Evolutionary conservation across 306 rosid genomes (phyloP).

Genomic region (Gillenia trifoliata): DNA sequence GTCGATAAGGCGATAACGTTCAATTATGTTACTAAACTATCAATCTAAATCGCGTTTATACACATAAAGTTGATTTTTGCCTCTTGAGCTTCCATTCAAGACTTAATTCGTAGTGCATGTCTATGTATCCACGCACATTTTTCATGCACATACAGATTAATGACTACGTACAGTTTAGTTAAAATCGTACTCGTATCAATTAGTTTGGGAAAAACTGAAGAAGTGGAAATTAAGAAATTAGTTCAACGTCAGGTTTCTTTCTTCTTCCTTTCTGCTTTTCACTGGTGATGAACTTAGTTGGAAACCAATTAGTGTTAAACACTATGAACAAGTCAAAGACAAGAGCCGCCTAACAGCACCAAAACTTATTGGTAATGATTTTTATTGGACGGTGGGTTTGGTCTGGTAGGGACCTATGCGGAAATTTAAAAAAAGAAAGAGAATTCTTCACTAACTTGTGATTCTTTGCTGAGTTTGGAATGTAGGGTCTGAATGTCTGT

Average conservation of each 20-base stretch:
- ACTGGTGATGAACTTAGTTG: not conserved
- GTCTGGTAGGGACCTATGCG: conserved; percentile 39
- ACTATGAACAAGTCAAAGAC: conserved; percentile 24
- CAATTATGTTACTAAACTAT: not conserved
- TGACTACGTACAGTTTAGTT: not conserved
- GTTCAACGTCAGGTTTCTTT: not conserved
- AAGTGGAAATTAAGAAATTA: not conserved
- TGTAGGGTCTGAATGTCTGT: conserved; percentile 28
- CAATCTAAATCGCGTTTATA: not conserved
- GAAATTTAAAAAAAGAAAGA: not conserved
- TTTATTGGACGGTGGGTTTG: conserved; percentile 43
- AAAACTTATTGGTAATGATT: conserved; percentile 15
- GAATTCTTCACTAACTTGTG: not conserved
- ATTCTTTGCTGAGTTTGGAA: conserved; percentile 23
- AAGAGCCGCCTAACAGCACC: conserved; percentile 37
- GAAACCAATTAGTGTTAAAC: conserved; percentile 20
- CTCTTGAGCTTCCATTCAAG: not conserved
- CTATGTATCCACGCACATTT: not conserved
- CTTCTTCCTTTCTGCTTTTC: not conserved
- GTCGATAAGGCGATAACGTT: not conserved
- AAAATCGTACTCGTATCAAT: too few relatives aligned
- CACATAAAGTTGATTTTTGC: not conserved
- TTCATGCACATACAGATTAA: too few relatives aligned
- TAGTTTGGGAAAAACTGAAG: not conserved
- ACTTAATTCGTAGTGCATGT: not conserved